Base-by-base conservation (phyloP, 176 grass and related monocot species). In the Saccharum officinarum region DNA sequence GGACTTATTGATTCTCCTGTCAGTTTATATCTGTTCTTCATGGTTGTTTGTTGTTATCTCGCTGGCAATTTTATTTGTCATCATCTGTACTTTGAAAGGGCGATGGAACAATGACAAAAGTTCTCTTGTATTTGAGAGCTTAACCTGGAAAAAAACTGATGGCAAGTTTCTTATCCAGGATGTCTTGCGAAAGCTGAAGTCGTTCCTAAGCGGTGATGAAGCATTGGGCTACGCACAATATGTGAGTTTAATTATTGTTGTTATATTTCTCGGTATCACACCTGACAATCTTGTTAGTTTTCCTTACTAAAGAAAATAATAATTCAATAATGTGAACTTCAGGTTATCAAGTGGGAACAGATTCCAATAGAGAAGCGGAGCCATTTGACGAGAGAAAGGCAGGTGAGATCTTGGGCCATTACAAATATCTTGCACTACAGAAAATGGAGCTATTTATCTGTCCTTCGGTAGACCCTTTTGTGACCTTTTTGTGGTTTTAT, bases 281-380 rank as follows among this genome's bases (percentile, higher is more conserved):
- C 47, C 80, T 69, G 49, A 23, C 13, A 30, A 54, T 78, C 37
- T 87, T 73, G 11, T 55, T 60, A 28, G 55, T 79, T 85, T 65
- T 41, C 13, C 57, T 69, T 77, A 2, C 20, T 68, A 67, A 76
- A 60, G 20, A 31, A 67, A 72, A 37, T 14, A 45, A 20, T 28
- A 31, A 77, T 40, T 8, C 39, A 61, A 33, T 90, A 22, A 16
- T 83, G 49, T 22, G 42, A 69, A 70, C 78, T 88, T 40, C 81
- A 98, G 93, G 87, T 95, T 82, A 98, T 98, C 85, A 95, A 86
- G 87, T 98, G 95, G 95, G 95, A 98, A 74, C 95, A 98, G 73
- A 98, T 98, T 89, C 95, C 95, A 34, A 80, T 84, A 17, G 95
- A 93, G 18, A 84, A 88, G 68, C 83, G 95, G 67, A 86, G 64